Conservation (phyloP, 2,329 filamentous ascomycete species). For the Sporothrix globosa region DNA sequence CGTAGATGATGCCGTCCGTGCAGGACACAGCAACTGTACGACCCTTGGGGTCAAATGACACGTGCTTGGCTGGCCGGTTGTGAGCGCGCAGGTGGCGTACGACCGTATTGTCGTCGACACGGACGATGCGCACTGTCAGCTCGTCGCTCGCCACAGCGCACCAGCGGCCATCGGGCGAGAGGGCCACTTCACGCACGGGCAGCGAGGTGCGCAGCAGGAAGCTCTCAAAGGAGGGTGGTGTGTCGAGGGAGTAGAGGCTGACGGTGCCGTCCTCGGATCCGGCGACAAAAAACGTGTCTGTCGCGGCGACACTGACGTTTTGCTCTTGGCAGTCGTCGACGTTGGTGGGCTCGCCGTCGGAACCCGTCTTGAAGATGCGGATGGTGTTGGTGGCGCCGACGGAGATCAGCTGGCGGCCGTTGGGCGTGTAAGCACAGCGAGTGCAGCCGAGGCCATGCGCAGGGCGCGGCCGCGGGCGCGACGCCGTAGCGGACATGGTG, state of each 20-base stretch:
- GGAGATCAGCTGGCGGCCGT: conserved; percentile 84
- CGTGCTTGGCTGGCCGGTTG: conserved; percentile 82
- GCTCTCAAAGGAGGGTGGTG: conserved; percentile 72
- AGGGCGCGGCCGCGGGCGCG: conserved; percentile 65
- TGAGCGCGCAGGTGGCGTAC: conserved; percentile 83
- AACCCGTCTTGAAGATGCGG: conserved; percentile 87
- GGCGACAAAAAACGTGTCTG: conserved; percentile 80
- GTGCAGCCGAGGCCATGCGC: conserved; percentile 84
- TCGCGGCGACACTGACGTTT: conserved; percentile 76
- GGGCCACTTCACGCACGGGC: conserved; percentile 80
- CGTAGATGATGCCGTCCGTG: conserved; percentile 84
- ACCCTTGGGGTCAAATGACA: conserved; percentile 83
- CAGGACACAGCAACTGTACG: conserved; percentile 78
- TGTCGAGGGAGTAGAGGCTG: conserved; percentile 82
- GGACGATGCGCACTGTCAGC: conserved; percentile 85
- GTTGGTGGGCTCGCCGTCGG: conserved; percentile 87
- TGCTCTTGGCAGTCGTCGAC: conserved; percentile 90
- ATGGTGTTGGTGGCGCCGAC: conserved; percentile 93
- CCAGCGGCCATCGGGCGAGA: conserved; percentile 83
- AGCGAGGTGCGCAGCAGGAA: conserved; percentile 83
- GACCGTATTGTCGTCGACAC: conserved; percentile 73
- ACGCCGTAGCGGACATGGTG: conserved; percentile 39
- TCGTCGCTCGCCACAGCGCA: conserved; percentile 97
- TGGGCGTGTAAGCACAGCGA: conserved; percentile 84
- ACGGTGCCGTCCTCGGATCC: conserved; percentile 96